Evolutionary conservation across 495 filamentous ascomycete genomes (phyloP).

Genomic region (Penicillium goetzii): DNA sequence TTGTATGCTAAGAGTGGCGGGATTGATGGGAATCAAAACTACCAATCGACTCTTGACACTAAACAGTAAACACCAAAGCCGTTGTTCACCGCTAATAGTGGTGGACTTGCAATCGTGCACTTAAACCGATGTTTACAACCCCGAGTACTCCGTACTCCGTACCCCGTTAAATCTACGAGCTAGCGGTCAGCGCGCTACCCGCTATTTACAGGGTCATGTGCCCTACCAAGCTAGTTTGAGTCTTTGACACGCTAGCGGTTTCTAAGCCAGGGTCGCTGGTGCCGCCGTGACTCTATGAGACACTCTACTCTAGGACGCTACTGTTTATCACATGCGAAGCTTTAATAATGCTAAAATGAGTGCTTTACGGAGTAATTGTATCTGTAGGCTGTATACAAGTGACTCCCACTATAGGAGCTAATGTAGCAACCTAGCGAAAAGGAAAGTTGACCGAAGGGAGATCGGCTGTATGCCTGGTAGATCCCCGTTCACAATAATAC

Average conservation of each 20-base stretch:
- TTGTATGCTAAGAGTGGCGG: neutral
- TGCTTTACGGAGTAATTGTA: neutral
- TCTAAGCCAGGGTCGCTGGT: neutral
- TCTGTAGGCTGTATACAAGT: neutral
- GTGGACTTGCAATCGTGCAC: neutral
- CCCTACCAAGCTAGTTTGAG: neutral
- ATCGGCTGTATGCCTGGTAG: neutral
- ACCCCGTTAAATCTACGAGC: neutral
- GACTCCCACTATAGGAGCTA: neutral
- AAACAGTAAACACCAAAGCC: neutral
- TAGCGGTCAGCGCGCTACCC: conserved; percentile 6
- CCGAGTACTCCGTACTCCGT: neutral
- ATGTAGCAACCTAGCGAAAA: neutral
- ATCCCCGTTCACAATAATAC: neutral
- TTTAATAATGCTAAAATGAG: neutral
- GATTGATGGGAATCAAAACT: neutral
- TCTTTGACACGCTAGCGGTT: conserved; percentile 7
- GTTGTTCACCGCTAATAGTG: conserved; percentile 7
- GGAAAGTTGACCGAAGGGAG: neutral
- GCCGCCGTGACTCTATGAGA: neutral
- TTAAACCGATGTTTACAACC: neutral
- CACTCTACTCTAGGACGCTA: conserved; percentile 3
- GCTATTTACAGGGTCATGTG: conserved; percentile 1
- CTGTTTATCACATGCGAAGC: neutral
- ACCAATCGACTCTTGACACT: neutral